Base-by-base conservation (phyloP, 2,329 filamentous ascomycete genomes). In the Colletotrichum sp. region DNA sequence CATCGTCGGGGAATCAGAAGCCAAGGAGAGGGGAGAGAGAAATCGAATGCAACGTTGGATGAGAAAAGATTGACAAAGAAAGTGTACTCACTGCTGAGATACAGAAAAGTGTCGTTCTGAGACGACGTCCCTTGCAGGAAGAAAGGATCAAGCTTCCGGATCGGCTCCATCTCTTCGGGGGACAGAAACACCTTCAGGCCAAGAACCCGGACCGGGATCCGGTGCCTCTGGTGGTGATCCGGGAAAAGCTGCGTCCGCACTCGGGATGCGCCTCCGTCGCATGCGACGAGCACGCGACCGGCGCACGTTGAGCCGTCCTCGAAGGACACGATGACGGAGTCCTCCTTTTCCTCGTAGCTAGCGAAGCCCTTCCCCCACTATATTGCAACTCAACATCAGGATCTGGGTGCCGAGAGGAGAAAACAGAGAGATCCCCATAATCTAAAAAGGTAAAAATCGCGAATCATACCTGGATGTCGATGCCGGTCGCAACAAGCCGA, bases 81-180 rank as follows among this genome's bases (percentile, higher is more conserved):
- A 3, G 30, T 68, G 21, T 6, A 80, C 86, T 73, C 78, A 89
- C 88, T 82, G 68, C 89, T 90, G 72, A 91, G 88, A 79, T 89
- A 92, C 21, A 90, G 80, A 79, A 89, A 92, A 0, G 86, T 85
- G 57, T 89, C 85, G 6, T 89, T 88, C 30, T 84, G 81, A 0
- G 90, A 89, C 49, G 91, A 86, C 1, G 87, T 86, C 0, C 90
- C 90, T 67, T 92, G 90, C 24, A 92, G 85, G 66, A 92, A 90
- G 57, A 88, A 90, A 0, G 90, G 87, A 69, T 92, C 90, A 1
- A 91, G 84, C 2, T 82, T 82, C 7, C 84, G 83, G 4, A 90
- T 83, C 0, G 86, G 85, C 2, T 81, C 80, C 21, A 89, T 84
- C 52, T 89, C 81, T 18, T 85, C 82, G 0, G 84, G 80, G 0